A percentile compares a stretch with the other conserved stretches of the same genome.
phyloP scores from a whole-genome alignment of 2,329 filamentous ascomycete species.

The Aspergillus neoniger region DNA sequence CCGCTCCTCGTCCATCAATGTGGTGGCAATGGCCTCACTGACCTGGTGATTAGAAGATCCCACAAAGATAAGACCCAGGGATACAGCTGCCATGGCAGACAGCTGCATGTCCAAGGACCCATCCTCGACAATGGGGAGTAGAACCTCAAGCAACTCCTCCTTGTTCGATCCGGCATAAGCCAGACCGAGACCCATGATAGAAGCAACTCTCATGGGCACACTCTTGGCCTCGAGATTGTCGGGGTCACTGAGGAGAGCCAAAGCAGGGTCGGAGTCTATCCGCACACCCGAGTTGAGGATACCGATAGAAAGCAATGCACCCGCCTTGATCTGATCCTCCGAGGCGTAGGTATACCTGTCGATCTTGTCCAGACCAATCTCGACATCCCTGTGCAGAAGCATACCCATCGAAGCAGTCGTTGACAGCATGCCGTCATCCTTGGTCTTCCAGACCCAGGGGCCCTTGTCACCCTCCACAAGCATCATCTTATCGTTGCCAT shows the following conservation, averaged over 20 bases:
- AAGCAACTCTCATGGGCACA: constrained; percentile 74
- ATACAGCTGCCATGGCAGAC: constrained; percentile 91
- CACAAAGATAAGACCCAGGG: constrained; percentile 87
- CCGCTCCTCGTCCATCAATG: constrained; percentile 89
- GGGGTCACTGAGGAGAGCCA: constrained; percentile 79
- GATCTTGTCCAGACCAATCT: constrained; percentile 87
- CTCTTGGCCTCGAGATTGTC: constrained; percentile 79
- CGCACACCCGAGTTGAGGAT: constrained; percentile 93
- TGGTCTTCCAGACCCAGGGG: constrained; percentile 99
- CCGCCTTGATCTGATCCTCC: constrained; percentile 84
- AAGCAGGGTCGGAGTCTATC: constrained; percentile 83
- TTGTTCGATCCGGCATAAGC: constrained; percentile 94
- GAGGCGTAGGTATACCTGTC: constrained; percentile 87
- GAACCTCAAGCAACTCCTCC: constrained; percentile 78
- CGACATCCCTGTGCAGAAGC: constrained; percentile 89
- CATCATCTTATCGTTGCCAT: constrained; percentile 97
- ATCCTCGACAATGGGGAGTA: constrained; percentile 85
- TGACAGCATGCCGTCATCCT: constrained; percentile 96
- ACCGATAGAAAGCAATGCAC: constrained; percentile 88
- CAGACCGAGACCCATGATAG: constrained; percentile 94
- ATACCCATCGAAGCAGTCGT: constrained; percentile 93
- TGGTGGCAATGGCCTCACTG: constrained; percentile 87
- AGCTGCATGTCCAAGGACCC: constrained; percentile 88
- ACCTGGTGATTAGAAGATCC: constrained; percentile 90
- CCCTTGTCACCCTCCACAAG: constrained; percentile 83